These are phyloP conservation scores for Perkinsus chesapeaki DNA, from an alignment of 169 alveolate species.

Conservation along the genomic window DNA sequence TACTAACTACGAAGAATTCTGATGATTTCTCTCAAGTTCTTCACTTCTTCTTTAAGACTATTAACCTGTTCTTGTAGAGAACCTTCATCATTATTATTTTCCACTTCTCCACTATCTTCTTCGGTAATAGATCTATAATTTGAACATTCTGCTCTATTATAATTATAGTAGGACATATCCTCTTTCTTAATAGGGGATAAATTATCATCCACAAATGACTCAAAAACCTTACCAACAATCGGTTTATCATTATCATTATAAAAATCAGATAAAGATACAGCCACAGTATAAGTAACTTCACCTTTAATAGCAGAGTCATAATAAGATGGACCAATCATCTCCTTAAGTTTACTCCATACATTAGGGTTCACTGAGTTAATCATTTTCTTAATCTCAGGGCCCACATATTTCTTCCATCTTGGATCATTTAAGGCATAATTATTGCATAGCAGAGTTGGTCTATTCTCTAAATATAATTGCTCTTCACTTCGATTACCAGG, in stretches of 20 bases:
- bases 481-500: not conserved
- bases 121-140: not conserved
- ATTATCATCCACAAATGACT: not conserved
- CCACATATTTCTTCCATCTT: not conserved
- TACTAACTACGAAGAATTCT: too few relatives aligned
- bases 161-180: not conserved
- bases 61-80: not conserved
- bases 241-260: not conserved
- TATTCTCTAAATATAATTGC: not conserved
- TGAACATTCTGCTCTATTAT: not conserved
- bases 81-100: not conserved
- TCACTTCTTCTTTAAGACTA: not conserved
- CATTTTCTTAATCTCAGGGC: not conserved
- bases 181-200: not conserved
- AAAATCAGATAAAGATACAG: not conserved
- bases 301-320: not conserved
- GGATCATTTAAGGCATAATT: not conserved
- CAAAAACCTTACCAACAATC: not conserved
- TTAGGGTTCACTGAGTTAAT: not conserved
- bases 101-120: not conserved
- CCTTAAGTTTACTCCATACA: not conserved
- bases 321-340: not conserved
- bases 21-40: too few relatives aligned
- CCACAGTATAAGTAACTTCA: not conserved
- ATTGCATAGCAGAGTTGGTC: not conserved